Conservation (phyloP, 73 alveolate species). For the Tetrahymena malaccensis region DNA sequence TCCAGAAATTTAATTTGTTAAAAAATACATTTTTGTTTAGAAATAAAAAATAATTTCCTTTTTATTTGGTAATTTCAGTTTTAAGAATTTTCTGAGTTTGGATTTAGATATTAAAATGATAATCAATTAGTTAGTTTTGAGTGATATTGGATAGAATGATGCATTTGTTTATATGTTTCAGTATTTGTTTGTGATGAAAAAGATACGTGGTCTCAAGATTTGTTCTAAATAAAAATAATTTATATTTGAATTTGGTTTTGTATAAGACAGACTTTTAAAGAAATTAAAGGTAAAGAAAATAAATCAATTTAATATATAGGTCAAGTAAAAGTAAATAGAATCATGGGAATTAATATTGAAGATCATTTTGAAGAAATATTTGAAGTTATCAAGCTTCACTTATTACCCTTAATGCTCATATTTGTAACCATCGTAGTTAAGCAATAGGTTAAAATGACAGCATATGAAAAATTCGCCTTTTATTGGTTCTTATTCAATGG, state of each 20-base stretch:
- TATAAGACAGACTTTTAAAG: not conserved
- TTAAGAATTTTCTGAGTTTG: not conserved
- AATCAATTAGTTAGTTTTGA: not conserved
- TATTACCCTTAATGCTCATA: not conserved
- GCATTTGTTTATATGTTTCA: not conserved
- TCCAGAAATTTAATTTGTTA: too few species aligned
- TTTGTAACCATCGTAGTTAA: not conserved
- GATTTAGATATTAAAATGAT: not conserved
- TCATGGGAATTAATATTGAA: not conserved
- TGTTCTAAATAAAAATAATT: not conserved
- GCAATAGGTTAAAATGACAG: not conserved
- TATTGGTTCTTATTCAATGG: not conserved
- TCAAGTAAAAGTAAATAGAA: not conserved
- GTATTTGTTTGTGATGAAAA: not conserved
- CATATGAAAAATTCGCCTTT: not conserved
- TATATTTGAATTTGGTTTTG: not conserved
- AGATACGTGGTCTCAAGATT: not conserved
- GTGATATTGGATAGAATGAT: too few species aligned
- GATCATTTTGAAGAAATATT: not conserved
- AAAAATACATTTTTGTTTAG: too few species aligned
- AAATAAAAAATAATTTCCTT: too few species aligned
- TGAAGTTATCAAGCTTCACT: not conserved
- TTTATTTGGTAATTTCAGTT: not conserved
- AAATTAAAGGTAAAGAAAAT: not conserved
- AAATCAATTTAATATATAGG: not conserved